Base-by-base conservation (phyloP, 805 yeast species). In the Zygosaccharomyces kombuchaensis region DNA sequence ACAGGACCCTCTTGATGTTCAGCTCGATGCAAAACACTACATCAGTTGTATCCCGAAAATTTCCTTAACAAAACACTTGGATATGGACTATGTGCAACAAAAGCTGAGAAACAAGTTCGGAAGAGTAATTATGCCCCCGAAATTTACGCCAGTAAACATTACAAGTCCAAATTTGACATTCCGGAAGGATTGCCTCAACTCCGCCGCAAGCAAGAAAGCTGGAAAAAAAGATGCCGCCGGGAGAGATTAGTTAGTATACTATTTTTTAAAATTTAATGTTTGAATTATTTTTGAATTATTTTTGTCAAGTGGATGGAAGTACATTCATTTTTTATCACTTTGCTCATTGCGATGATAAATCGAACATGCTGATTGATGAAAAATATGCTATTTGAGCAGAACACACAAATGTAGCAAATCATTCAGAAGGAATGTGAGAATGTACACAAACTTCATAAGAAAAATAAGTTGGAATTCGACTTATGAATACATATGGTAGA, bases 1-100 rank as follows among this genome's bases (percentile, higher is more conserved):
- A 0, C 96, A 89, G 59, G 96, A 91, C 66, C 99, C 99, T 22
- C 74, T 93, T 53, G 99, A 93, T 68, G 96, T 95, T 37, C 96
- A 91, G 66, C 74, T 93, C 38, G 99, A 93, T 68, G 91, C 88
- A 37, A 90, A 88, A 62, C 99, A 93, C 68, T 91, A 93, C 67
- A 93, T 93, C 52, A 90, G 96, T 21, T 91, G 97, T 61, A 93
- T 93, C 56, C 95, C 97, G 38, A 80, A 93, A 58, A 80, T 89
- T 44, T 82, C 87, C 46, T 74, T 93, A 57, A 93, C 99, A 0
- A 81, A 96, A 62, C 97, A 93, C 67, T 73, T 93, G 64, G 99
- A 93, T 62, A 79, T 88, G 76, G 96, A 88, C 60, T 77, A 87
- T 58, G 91, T 93, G 19, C 77, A 84, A 23, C 91, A 84, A 57